A percentile compares a stretch with the other conserved stretches of the same genome.
Evolutionary conservation across 805 yeast species (phyloP).

Genomic region (Clavispora santaluciae): DNA sequence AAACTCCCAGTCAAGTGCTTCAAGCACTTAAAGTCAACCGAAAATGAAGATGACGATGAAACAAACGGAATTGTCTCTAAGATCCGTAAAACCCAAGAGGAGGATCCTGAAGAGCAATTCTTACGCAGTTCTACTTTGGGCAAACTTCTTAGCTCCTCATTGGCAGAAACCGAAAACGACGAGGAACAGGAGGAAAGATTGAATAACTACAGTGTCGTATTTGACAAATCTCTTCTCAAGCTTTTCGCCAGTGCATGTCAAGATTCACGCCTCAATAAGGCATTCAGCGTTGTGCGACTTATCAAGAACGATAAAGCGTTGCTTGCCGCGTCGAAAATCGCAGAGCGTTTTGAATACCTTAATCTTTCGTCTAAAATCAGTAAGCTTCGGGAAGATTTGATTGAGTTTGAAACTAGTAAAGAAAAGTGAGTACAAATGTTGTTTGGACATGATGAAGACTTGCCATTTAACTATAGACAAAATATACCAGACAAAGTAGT

Average conservation of each 20-base stretch:
- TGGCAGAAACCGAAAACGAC: constrained; percentile 24
- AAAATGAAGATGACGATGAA: constrained; percentile 23
- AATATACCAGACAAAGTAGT: neutral
- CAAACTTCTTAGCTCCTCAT: constrained; percentile 55
- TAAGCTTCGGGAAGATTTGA: constrained; percentile 33
- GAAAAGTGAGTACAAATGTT: constrained; percentile 1
- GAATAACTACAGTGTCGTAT: constrained; percentile 45
- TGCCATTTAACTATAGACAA: neutral
- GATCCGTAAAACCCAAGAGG: constrained; percentile 16
- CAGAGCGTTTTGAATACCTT: constrained; percentile 52
- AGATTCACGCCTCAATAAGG: constrained; percentile 58
- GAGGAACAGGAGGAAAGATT: constrained; percentile 48
- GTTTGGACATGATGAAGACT: neutral
- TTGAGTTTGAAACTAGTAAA: constrained; percentile 17
- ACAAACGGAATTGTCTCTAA: constrained; percentile 17
- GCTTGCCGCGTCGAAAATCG: constrained; percentile 78
- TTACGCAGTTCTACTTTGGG: constrained; percentile 58
- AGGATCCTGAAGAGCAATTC: constrained; percentile 58
- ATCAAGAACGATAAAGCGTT: constrained; percentile 75
- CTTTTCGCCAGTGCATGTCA: constrained; percentile 72
- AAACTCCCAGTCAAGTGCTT: constrained; percentile 51
- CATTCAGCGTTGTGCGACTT: constrained; percentile 63
- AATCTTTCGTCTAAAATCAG: constrained; percentile 35
- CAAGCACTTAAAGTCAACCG: constrained; percentile 23
- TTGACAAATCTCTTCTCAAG: constrained; percentile 75